Evolutionary conservation across 2,329 filamentous ascomycete genomes (phyloP), one percentile per base, ranked within the genome.

Genomic region (Pseudocercospora crystallina): DNA sequence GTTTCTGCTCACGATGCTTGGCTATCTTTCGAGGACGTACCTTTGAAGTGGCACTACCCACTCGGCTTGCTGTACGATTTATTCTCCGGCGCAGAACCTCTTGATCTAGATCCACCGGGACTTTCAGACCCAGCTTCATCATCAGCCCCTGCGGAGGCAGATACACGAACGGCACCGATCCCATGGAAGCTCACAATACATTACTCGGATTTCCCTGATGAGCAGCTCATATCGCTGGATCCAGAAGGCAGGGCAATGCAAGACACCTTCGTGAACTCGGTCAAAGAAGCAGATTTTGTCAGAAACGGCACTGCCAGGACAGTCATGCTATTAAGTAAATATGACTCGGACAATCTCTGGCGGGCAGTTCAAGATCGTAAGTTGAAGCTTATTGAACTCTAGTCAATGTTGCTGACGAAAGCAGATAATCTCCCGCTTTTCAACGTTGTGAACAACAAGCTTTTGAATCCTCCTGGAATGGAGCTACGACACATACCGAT

Each of bases 291-390:
- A 29, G 90, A 96, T 70, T 95, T 90, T 61, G 76, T 95, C 43
- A 83, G 91, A 44, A 92, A 94, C 61, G 90, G 90, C 38, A 94
- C 87, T 47, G 90, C 89, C 12, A 90, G 92, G 67, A 86, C 87
- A 54, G 91, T 95, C 64, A 95, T 96, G 89, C 86, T 84, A 47
- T 76, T 96, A 64, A 90, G 86, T 54, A 91, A 90, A 68, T 84
- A 88, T 39, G 85, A 95, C 68, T 94, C 89, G 11, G 89, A 85
- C 7, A 81, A 86, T 30, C 77, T 96, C 31, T 96, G 91, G 90
- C 80, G 85, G 58, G 81, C 88, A 8, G 88, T 95, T 36, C 79
- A 86, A 68, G 82, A 87, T 60, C 87, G 82, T 86, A 71, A 55
- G 78, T 70, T 8, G 31, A 8, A 20, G 2, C 11, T 43, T 11